Percentiles rank a stretch among this genome's conserved stretches.
Conservation (phyloP, 2,329 filamentous ascomycete genomes). For the Pyricularia pennisetigena region DNA sequence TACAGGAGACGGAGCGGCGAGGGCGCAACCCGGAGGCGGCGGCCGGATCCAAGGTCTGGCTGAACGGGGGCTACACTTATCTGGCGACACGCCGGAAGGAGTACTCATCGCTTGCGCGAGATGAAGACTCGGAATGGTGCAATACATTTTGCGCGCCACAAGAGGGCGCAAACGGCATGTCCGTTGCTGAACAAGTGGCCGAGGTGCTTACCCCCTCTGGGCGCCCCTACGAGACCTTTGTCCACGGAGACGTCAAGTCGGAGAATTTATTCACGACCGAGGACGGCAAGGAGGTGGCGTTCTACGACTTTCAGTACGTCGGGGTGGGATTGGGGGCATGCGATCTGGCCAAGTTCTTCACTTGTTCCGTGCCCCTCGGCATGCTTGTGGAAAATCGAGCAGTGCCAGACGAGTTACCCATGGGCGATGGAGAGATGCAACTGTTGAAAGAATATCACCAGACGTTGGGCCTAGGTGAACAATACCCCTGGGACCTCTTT, state of each 20-base stretch:
- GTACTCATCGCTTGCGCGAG: constrained; percentile 34
- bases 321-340: constrained; percentile 55
- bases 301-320: constrained; percentile 63
- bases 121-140: constrained; percentile 45
- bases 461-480: constrained; percentile 41
- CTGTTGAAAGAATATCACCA: neutral
- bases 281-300: constrained; percentile 40
- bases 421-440: neutral
- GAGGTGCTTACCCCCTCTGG: constrained; percentile 35
- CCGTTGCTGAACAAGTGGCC: constrained; percentile 40
- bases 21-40: constrained; percentile 9
- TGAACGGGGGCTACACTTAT: constrained; percentile 61
- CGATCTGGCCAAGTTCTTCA: constrained; percentile 58
- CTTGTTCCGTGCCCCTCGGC: constrained; percentile 48
- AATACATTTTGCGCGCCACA: constrained; percentile 30
- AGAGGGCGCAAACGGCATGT: neutral
- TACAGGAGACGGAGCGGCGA: constrained; percentile 36
- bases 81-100: constrained; percentile 52
- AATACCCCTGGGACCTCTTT: constrained; percentile 45
- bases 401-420: neutral
- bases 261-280: constrained; percentile 54
- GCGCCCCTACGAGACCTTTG: constrained; percentile 39
- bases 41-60: constrained; percentile 34
- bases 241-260: constrained; percentile 62
- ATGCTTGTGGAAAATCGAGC: constrained; percentile 30